phyloP scores from a whole-genome alignment of 2,329 filamentous ascomycete species.

The Pseudomassariella vexata region DNA sequence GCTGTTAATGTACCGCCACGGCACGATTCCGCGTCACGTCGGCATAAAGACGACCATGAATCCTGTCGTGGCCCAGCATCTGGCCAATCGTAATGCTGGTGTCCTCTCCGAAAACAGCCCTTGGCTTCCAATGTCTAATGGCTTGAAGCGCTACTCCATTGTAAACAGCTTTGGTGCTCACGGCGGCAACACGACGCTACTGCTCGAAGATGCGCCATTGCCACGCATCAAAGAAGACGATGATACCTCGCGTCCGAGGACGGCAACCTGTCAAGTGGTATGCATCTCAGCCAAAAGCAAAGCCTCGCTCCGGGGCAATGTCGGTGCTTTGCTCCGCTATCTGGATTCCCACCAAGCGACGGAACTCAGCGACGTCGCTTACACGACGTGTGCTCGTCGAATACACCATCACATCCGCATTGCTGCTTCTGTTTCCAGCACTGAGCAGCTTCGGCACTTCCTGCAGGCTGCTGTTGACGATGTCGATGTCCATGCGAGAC shows the following conservation, averaged over 20 bases:
- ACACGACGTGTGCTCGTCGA: too few relatives aligned
- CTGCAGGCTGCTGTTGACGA: too few relatives aligned
- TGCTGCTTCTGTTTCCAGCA: too few relatives aligned
- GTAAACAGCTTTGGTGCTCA: slow-evolving; percentile 49
- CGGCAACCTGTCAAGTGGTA: slow-evolving; percentile 34
- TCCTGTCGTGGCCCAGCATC: background rate
- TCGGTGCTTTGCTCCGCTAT: too few relatives aligned
- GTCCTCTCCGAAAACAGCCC: background rate
- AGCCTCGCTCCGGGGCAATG: too few relatives aligned
- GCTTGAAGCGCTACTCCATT: slow-evolving; percentile 18
- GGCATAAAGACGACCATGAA: background rate
- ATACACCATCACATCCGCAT: too few relatives aligned
- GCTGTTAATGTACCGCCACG: background rate
- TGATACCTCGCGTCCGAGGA: background rate
- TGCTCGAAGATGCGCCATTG: slow-evolving; percentile 16
- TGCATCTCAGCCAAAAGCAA: slow-evolving; percentile 45
- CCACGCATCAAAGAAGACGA: too few relatives aligned
- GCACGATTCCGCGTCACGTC: background rate
- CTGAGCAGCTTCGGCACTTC: too few relatives aligned
- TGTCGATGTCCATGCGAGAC: too few relatives aligned
- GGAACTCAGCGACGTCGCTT: slow-evolving; percentile 44
- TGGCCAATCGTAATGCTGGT: background rate
- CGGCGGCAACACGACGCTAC: slow-evolving; percentile 39
- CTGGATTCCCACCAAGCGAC: slow-evolving; percentile 40
- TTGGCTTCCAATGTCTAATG: background rate